These are phyloP conservation scores for Dactylorhiza incarnata DNA, from an alignment of 106 monocot genomes.

Conservation along the genomic window DNA sequence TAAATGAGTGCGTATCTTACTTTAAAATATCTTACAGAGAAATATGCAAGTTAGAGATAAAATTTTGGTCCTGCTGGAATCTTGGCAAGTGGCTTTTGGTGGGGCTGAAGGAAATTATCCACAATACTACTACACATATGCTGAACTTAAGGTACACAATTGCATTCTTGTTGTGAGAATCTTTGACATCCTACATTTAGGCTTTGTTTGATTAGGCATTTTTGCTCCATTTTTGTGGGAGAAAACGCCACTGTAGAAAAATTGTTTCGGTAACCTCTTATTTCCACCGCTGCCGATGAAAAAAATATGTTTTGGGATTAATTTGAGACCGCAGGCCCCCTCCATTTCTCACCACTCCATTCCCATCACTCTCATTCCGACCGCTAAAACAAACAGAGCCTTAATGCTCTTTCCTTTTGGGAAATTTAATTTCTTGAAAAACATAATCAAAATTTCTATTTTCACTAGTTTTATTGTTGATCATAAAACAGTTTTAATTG, in stretches of 20 bases:
- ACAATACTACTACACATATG: slow-evolving; percentile 77
- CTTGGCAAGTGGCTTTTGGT: slow-evolving; percentile 93
- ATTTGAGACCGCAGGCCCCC: too few species aligned
- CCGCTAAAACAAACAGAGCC: too few species aligned
- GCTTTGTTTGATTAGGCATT: neutral
- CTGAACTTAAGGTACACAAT: slow-evolving; percentile 55
- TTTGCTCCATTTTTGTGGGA: neutral
- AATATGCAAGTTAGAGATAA: slow-evolving; percentile 90
- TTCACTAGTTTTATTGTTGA: too few species aligned
- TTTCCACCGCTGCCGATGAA: too few species aligned
- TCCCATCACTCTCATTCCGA: too few species aligned
- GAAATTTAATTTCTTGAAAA: too few species aligned
- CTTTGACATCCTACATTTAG: neutral
- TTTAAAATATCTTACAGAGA: slow-evolving; percentile 22
- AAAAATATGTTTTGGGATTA: too few species aligned
- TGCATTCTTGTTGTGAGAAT: neutral
- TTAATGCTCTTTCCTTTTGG: too few species aligned
- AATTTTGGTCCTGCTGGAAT: slow-evolving; percentile 69
- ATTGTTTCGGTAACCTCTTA: neutral
- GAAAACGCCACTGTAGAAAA: neutral
- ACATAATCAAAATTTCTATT: too few species aligned
- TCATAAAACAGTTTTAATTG: too few species aligned
- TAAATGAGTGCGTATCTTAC: neutral
- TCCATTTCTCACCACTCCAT: neutral
- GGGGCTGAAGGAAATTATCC: slow-evolving; percentile 80